A percentile compares a stretch with the other conserved stretches of the same genome.
phyloP scores from a whole-genome alignment of 2,329 filamentous ascomycete genomes.

The Elsinoe ampelina region DNA sequence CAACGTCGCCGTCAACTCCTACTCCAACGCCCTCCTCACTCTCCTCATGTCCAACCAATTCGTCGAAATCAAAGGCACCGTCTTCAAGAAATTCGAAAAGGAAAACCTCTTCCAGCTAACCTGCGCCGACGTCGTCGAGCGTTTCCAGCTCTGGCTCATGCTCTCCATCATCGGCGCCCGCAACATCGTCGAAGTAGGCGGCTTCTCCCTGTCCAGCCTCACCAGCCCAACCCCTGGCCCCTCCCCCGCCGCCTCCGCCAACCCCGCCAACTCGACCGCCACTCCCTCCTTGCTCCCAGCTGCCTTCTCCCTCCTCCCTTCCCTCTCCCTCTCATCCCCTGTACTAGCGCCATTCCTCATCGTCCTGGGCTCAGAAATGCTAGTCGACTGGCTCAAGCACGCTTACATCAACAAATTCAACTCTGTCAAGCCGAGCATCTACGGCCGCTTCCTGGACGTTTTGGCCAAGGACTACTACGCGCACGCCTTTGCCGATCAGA shows the following conservation, averaged over 20 bases:
- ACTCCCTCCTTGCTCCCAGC: conserved; percentile 71
- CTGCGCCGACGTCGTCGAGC: conserved; percentile 91
- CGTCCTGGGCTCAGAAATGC: conserved; percentile 90
- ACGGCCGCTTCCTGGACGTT: conserved; percentile 82
- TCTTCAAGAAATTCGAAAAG: conserved; percentile 98
- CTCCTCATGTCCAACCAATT: conserved; percentile 95
- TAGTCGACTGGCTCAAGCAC: conserved; percentile 95
- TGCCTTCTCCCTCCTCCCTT: conserved; percentile 82
- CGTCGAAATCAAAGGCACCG: conserved; percentile 95
- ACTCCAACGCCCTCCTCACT: conserved; percentile 89
- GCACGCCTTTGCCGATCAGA: conserved; percentile 85
- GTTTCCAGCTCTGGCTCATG: conserved; percentile 97
- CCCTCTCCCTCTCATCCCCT: conserved; percentile 62
- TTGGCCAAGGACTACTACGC: conserved; percentile 97
- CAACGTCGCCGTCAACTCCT: conserved; percentile 97
- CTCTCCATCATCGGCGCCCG: conserved; percentile 90
- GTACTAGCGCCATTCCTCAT: conserved; percentile 88
- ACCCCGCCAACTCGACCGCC: conserved; percentile 38
- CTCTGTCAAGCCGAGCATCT: conserved; percentile 85
- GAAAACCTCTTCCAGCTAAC: conserved; percentile 95
- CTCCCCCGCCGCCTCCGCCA: conserved; percentile 20
- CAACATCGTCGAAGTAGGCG: conserved; percentile 92
- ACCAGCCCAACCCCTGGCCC: conserved; percentile 22
- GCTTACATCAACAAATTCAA: conserved; percentile 98
- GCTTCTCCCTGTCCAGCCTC: conserved; percentile 48